Evolutionary conservation across 1,284 basidiomycete species (phyloP), one percentile per base, ranked within the genome.

Genomic region (Anthracocystis panici-leucophaei): DNA sequence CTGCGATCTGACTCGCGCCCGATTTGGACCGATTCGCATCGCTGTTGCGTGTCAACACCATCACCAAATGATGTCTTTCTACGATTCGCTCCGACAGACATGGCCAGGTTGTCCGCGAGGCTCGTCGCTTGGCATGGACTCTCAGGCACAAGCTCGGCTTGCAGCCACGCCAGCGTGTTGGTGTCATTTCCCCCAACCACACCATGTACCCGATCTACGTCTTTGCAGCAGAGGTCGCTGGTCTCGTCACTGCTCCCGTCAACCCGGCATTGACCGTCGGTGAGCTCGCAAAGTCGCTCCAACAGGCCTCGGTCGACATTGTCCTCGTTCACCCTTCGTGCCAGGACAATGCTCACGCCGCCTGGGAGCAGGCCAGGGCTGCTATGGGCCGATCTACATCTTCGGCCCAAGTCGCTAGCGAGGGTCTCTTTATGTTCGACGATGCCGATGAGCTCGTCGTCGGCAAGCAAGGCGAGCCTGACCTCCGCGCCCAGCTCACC

Each of bases 161-260:
- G n/a, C 49, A 75, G 49, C 60, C 65, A 11, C 74, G 77, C 8
- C 75, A 76, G 52, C 72, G 80, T 29, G 68, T 84, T 9, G 82
- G 78, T 29, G 70, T 84, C 55, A 74, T 84, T 42, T 79, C 78
- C 50, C 81, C 80, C n/a, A 84, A 84, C 65, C 75, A 76, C 55
- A 80, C 77, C 42, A 68, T 78, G 52, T 84, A 82, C 57, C 79
- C 79, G 25, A 59, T 71, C 44, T 62, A 62, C 10, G 65, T 81
- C 46, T 74, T 75, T 49, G 82, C 81, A 3, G 80, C 75, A 41
- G 67, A 79, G 38, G 59, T 65, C 6, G 75, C 73, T 20, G 75
- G 75, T 51, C 59, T 78, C 31, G 65, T 76, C 42, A 67, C 74
- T 10, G 78, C 77, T 40, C 79, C 82, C 14, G 57, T 80, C 54